Evolutionary conservation across 2,329 filamentous ascomycete species (phyloP), one percentile per base, ranked within the genome.

Genomic region (Teratosphaeria destructans): DNA sequence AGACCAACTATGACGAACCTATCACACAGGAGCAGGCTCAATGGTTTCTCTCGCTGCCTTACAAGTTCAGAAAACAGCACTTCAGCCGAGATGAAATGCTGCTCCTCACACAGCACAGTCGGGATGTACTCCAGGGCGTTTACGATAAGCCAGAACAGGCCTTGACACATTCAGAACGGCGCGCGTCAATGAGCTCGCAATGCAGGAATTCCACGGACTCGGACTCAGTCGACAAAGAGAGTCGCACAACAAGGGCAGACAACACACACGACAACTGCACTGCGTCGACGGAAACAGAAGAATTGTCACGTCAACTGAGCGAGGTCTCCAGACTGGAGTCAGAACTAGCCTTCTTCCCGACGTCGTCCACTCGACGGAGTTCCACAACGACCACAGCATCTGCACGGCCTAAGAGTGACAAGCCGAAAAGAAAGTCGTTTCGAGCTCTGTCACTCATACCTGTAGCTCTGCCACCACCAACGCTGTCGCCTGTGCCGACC

Each of bases 41-140:
- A 63, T 90, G 88, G 78, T 91, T 86, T 71, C 78, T 85, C 57
- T 83, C 80, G 26, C 78, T 91, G 52, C 88, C 89, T 23, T 83
- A 88, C 63, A 90, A 90, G 73, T 81, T 90, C 63, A 85, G 84
- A 69, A 82, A 84, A 64, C 84, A 82, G 64, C 83, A 88, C 62
- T 87, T 91, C 71, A 86, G 85, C 27, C 79, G 78, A 55, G 86
- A 91, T 72, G 89, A 94, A 74, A 87, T 87, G 66, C 75, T 82
- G 52, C 73, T 85, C 60, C 77, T 87, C 59, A 81, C 81, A 49
- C 78, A 78, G 59, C 78, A 80, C 57, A 78, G 79, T 57, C 76
- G 82, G 64, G 79, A 66, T 26, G 65, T 63, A 14, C 62, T 72
- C n/a, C 61, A 61, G 8, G 11, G 32, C 32, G 26, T 16, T 43